Evolutionary conservation across 306 rosid genomes (phyloP).

Genomic region (Prunus davidiana): DNA sequence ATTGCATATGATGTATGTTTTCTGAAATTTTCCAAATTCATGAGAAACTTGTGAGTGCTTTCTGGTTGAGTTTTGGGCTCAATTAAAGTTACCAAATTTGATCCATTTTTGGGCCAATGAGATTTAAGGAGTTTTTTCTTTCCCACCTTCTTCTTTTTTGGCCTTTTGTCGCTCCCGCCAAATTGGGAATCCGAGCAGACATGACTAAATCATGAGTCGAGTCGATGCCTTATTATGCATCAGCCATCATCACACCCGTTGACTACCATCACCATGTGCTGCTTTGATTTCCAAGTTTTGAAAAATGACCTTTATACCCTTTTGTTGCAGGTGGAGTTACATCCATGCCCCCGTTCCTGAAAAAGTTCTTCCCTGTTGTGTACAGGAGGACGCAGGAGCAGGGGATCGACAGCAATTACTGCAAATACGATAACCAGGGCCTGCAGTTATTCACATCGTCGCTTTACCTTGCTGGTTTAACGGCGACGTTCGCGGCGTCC

Average conservation of each 20-base stretch:
- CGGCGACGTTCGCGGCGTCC: constrained; percentile 63
- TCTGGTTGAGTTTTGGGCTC: background rate
- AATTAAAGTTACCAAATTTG: background rate
- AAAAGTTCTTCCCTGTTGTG: constrained; percentile 58
- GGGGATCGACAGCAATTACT: constrained; percentile 43
- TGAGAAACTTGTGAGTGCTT: background rate
- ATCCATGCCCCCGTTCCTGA: constrained; percentile 52
- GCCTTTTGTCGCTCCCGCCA: background rate
- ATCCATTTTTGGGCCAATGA: background rate
- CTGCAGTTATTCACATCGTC: constrained; percentile 80
- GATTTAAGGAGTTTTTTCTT: too few species aligned
- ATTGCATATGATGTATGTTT: too few species aligned
- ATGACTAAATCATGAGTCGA: too few species aligned
- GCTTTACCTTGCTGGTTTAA: constrained; percentile 67
- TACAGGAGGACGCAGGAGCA: constrained; percentile 20
- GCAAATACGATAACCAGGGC: constrained; percentile 69
- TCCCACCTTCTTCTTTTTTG: too few species aligned
- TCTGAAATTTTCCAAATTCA: background rate
- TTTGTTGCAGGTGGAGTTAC: constrained; percentile 69
- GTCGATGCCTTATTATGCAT: too few species aligned
- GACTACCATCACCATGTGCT: background rate
- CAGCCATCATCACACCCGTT: background rate
- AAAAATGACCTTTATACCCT: background rate
- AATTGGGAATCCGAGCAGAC: background rate
- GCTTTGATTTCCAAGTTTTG: background rate